Evolutionary conservation across 495 filamentous ascomycete species (phyloP), one percentile per base, ranked within the genome.

Genomic region (Penicillium chermesinum): DNA sequence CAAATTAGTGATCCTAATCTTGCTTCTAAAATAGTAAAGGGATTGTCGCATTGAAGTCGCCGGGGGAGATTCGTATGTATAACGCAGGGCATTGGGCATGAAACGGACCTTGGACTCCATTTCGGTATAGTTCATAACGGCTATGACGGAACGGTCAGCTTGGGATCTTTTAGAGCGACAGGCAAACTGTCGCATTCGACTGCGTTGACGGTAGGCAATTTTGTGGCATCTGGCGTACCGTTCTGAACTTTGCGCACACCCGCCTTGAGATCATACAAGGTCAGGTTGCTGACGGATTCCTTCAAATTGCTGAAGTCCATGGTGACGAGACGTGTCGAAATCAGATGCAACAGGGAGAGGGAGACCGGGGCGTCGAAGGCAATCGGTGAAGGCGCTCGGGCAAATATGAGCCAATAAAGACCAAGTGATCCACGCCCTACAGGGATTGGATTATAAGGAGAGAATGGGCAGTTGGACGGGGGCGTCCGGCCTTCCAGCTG

Each of bases 121-220:
- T 65, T 97, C 93, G n/a, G 93, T 98, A 67, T 91, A 96, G 69
- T 97, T 98, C 93, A 96, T 96, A 34, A 98, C 91, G 53, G 90
- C 91, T 96, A 60, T 45, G 53, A 43, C 32, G 36, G 37, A 43
- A 52, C 48, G 55, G 54, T 65, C 46, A 56, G 48, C 42, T 27
- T 36, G 40, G 33, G 27, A 38, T 46, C 38, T 42, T 21, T 20
- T 25, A 13, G 10, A 48, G 44, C 27, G 39, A 19, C 22, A 40
- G 12, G 49, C 17, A 40, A 50, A 46, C 7, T 17, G 53, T 40
- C 53, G 13, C 36, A n/a, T 33, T 56, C 35, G 39, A 39, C 44
- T 12, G 41, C 25, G 55, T 20, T n/a, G 13, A 44, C 8, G 1
- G 13, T 18, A 19, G 5, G 20, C 25, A 22, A 33, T 17, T 19